phyloP scores from a whole-genome alignment of 352 stramenopile genomes.

The Thalassiosira mediterranea region DNA sequence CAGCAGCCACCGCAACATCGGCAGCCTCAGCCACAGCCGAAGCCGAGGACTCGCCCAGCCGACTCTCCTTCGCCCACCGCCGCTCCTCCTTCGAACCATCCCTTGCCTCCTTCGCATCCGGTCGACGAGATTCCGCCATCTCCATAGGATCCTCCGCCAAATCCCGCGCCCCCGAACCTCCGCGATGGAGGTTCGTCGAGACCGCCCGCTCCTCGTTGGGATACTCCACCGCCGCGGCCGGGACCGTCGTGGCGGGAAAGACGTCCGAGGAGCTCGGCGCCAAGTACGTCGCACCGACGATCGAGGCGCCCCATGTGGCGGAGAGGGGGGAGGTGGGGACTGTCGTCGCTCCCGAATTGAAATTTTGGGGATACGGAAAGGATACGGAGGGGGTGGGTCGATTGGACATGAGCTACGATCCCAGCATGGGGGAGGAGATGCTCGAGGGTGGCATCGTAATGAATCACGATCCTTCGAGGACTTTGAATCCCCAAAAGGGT shows the following conservation, averaged over 20 bases:
- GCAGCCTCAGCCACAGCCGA: background rate
- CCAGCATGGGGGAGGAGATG: background rate
- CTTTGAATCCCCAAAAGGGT: no score
- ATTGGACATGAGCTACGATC: background rate
- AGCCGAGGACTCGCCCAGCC: background rate
- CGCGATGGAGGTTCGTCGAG: constrained; percentile 23
- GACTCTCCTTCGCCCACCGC: background rate
- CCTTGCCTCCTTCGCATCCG: background rate
- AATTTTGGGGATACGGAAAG: background rate
- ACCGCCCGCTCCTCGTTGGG: constrained; percentile 11
- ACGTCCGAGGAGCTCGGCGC: constrained; percentile 10
- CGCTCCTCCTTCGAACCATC: background rate
- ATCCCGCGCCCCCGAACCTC: background rate
- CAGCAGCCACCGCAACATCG: background rate
- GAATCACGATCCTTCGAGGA: no score
- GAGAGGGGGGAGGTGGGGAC: background rate
- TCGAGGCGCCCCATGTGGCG: background rate
- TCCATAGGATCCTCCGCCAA: background rate
- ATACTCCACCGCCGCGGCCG: constrained; percentile 16
- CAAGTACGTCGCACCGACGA: constrained; percentile 7
- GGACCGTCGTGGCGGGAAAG: constrained; percentile 4
- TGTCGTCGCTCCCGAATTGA: background rate
- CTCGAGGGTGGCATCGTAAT: no score
- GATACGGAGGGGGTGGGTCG: background rate
- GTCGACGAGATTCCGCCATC: background rate